Evolutionary conservation across 441 rosid species (phyloP), one percentile per base, ranked within the genome.

Genomic region (Erodium chrysanthum): DNA sequence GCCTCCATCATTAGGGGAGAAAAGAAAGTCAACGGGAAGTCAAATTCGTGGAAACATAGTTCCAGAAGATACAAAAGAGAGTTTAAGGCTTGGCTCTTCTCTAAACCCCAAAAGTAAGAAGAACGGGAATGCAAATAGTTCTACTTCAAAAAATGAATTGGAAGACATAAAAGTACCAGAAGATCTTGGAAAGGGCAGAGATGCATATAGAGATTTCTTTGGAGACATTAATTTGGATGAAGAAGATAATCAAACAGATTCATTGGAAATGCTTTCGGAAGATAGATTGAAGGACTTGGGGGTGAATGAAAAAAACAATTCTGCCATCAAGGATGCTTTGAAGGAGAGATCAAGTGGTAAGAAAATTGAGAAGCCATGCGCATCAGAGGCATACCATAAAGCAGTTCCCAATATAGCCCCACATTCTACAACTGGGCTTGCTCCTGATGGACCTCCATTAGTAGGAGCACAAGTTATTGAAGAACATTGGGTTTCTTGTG

Each of bases 401-500:
- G 40, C 76, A 9, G 60, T 69, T 72, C 23, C 72, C 31, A 76
- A 71, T 70, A 76, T 67, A 68, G 78, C 76, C 59, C 68, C 84
- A 46, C 78, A 63, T 72, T 65, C 81, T 65, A 69, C 70, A 67
- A 73, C 73, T 66, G 78, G 76, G 64, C 70, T 70, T 27, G 66
- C 72, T 54, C 73, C 78, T 72, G 92, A 82, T 81, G 80, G 79
- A 73, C 82, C 77, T 70, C 67, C 71, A 44, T 12, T 44, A 44
- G 50, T 12, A 1, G 50, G 50, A 44, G 15, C 81, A 37, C 80
- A 82, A 70, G 68, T 88, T 68, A 78, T 83, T 75, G 31, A 84
- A 77, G 97, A 94, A 54, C 40, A 35, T 35, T 95, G 99, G 99
- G 99, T 95, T 71, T 70, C 78, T 63, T 95, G 99, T 74, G 99